A percentile compares a stretch with the other conserved stretches of the same genome.
These are phyloP conservation scores for Cordyceps javanica DNA, from an alignment of 2,329 filamentous ascomycete genomes.

Conservation along the genomic window DNA sequence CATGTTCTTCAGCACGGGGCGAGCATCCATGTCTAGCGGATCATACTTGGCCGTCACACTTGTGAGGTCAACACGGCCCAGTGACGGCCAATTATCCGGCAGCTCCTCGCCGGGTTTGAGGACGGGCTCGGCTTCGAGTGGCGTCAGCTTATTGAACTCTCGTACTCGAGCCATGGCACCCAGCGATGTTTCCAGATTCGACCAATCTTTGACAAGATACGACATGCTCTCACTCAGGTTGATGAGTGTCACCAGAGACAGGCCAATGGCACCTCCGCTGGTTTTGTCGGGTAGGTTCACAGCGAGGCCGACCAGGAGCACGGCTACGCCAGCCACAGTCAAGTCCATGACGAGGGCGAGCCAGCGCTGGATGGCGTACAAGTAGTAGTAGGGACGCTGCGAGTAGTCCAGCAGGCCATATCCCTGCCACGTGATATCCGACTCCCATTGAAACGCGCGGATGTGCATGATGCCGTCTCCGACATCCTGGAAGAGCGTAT, in stretches of 20 bases:
- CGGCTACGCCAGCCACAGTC: constrained; percentile 37
- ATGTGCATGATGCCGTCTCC: constrained; percentile 40
- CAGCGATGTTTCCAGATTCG: constrained; percentile 10
- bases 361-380: constrained; percentile 51
- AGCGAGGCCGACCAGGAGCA: constrained; percentile 25
- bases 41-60: constrained; percentile 11
- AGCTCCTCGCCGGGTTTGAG: not conserved
- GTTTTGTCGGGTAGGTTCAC: constrained; percentile 1
- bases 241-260: constrained; percentile 6
- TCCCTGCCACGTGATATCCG: constrained; percentile 35
- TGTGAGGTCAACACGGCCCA: constrained; percentile 6
- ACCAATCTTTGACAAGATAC: constrained; percentile 8
- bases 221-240: constrained; percentile 8
- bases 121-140: not conserved
- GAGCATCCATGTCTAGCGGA: not conserved
- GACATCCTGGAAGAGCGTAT: constrained; percentile 35
- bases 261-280: constrained; percentile 4
- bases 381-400: constrained; percentile 48
- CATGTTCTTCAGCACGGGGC: constrained; percentile 8
- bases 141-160: constrained; percentile 7
- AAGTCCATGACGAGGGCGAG: constrained; percentile 42
- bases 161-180: constrained; percentile 6
- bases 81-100: constrained; percentile 8
- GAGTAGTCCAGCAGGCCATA: constrained; percentile 42
- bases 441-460: constrained; percentile 48